A percentile compares a stretch with the other conserved stretches of the same genome.
Evolutionary conservation across 768 basidiomycete species (phyloP).

Genomic region (Ramaria sp.): DNA sequence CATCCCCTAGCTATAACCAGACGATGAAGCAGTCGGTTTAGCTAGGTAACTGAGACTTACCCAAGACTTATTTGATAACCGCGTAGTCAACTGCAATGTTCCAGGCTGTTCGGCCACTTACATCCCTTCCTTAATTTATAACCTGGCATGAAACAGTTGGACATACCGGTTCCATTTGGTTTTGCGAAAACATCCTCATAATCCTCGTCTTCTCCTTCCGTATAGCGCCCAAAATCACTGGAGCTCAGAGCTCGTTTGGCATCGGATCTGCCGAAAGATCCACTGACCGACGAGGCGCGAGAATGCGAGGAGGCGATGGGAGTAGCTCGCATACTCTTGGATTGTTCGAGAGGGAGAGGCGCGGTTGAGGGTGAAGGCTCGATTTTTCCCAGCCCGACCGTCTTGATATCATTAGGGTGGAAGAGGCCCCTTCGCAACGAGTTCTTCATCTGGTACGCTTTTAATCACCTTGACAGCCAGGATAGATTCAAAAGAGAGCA

Average conservation of each 20-base stretch:
- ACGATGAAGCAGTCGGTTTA: neutral
- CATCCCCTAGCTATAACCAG: conserved; percentile 55
- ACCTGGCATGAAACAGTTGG: neutral
- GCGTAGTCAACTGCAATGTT: conserved; percentile 75
- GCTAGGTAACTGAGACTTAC: conserved; percentile 26
- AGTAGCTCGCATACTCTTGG: conserved; percentile 46
- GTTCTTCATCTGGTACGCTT: conserved; percentile 47
- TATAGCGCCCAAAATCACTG: conserved; percentile 72
- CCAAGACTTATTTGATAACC: conserved; percentile 87
- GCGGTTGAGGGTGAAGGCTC: conserved; percentile 47
- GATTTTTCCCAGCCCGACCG: conserved; percentile 36
- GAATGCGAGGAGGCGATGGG: conserved; percentile 36
- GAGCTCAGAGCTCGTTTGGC: conserved; percentile 43
- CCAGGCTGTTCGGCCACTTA: conserved; percentile 50
- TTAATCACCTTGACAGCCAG: no score
- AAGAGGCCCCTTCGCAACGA: conserved; percentile 65
- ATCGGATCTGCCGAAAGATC: conserved; percentile 61
- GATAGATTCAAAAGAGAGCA: conserved; percentile 20
- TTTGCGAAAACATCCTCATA: conserved; percentile 94
- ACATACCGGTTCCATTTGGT: conserved; percentile 53
- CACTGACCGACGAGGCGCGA: conserved; percentile 49
- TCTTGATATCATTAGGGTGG: conserved; percentile 85
- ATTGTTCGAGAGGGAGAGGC: conserved; percentile 46
- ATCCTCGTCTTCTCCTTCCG: conserved; percentile 83
- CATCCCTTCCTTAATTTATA: neutral